Conservation (phyloP, 306 rosid species). For the Abrus precatorius region DNA sequence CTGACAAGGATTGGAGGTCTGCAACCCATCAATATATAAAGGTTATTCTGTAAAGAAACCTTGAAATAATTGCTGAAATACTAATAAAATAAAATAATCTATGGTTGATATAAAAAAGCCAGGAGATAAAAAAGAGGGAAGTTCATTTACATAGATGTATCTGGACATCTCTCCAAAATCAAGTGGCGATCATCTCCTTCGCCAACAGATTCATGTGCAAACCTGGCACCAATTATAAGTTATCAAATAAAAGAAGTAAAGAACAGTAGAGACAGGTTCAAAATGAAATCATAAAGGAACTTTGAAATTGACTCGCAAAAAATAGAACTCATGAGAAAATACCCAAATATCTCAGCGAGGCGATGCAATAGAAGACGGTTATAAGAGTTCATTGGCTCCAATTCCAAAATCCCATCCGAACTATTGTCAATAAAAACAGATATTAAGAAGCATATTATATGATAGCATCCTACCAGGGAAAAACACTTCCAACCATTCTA, state of each 20-base stretch:
- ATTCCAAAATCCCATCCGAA: slow-evolving; percentile 80
- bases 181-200: slow-evolving; percentile 97
- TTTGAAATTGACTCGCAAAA: slow-evolving; percentile 24
- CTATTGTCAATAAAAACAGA: slow-evolving; percentile 63
- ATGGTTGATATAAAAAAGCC: slow-evolving; percentile 10
- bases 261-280: slow-evolving; percentile 13
- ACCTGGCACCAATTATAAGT: slow-evolving; percentile 61
- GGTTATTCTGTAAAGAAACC: slow-evolving; percentile 33
- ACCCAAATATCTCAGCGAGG: slow-evolving; percentile 99
- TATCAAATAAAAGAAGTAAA: slow-evolving; percentile 26
- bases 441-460: slow-evolving; percentile 32
- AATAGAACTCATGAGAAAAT: slow-evolving; percentile 42
- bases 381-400: slow-evolving; percentile 96
- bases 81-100: slow-evolving; percentile 13
- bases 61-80: slow-evolving; percentile 2
- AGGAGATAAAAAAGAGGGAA: slow-evolving; percentile 8
- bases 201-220: slow-evolving; percentile 93
- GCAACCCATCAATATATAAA: slow-evolving; percentile 57
- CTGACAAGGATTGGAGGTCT: slow-evolving; percentile 97
- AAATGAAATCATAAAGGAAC: slow-evolving; percentile 34
- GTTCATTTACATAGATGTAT: slow-evolving; percentile 82
- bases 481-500: not conserved
- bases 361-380: slow-evolving; percentile 97
- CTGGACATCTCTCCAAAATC: slow-evolving; percentile 86
- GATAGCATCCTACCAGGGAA: not conserved